Evolutionary conservation across 2,329 filamentous ascomycete genomes (phyloP).

Genomic region (Chrysosporium keratinophilum): DNA sequence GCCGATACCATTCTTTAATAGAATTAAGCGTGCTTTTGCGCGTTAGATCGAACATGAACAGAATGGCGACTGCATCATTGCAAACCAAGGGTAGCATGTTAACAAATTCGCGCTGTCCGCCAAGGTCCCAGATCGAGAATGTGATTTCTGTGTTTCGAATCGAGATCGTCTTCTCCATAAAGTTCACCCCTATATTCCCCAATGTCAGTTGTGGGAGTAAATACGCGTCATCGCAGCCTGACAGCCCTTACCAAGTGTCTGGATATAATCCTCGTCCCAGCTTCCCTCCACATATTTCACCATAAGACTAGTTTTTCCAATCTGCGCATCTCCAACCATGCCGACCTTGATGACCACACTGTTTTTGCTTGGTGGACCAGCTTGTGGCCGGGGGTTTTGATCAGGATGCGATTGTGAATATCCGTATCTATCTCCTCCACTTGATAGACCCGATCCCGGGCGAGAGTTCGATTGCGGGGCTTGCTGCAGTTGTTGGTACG

Average conservation of each 20-base stretch:
- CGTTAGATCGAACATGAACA: slow-evolving; percentile 99
- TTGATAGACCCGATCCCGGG: slow-evolving; percentile 43
- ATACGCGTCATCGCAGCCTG: background rate
- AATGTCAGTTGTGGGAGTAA: background rate
- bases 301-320: slow-evolving; percentile 98
- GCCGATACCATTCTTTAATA: slow-evolving; percentile 99
- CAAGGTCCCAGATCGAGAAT: slow-evolving; percentile 98
- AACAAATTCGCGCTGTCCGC: slow-evolving; percentile 95
- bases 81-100: slow-evolving; percentile 99
- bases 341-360: slow-evolving; percentile 97
- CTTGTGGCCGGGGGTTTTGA: slow-evolving; percentile 33
- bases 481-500: slow-evolving; percentile 29
- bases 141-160: slow-evolving; percentile 99
- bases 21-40: slow-evolving; percentile 97
- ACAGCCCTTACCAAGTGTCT: slow-evolving; percentile 61
- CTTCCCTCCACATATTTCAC: slow-evolving; percentile 99
- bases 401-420: slow-evolving; percentile 43
- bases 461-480: slow-evolving; percentile 33
- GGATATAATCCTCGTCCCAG: slow-evolving; percentile 99
- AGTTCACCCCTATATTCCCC: slow-evolving; percentile 67
- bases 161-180: slow-evolving; percentile 99
- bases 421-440: slow-evolving; percentile 35
- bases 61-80: slow-evolving; percentile 94
- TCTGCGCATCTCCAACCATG: slow-evolving; percentile 98
- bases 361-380: slow-evolving; percentile 34